Conservation (phyloP, 2,329 filamentous ascomycete species). For the Trichoderma atroviride region DNA sequence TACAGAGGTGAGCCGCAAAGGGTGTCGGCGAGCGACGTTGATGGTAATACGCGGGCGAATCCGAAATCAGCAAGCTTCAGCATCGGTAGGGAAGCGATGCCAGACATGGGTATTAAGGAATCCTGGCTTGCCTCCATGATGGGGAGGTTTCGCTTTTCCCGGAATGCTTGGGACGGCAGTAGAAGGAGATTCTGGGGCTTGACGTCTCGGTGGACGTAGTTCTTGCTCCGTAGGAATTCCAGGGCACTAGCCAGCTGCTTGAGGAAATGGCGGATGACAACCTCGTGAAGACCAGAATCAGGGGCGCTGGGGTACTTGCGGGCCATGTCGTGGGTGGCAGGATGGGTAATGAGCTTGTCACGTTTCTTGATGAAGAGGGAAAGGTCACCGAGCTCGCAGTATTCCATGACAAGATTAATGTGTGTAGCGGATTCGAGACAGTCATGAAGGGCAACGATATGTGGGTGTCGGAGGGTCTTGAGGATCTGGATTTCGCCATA, state of each 20-base stretch:
- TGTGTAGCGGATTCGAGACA: conserved; percentile 84
- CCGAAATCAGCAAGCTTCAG: conserved; percentile 98
- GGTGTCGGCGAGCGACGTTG: conserved; percentile 90
- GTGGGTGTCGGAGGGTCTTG: conserved; percentile 89
- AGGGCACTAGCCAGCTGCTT: conserved; percentile 93
- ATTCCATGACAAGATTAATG: conserved; percentile 98
- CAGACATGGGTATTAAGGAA: conserved; percentile 78
- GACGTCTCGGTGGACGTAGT: conserved; percentile 94
- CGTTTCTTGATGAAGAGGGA: conserved; percentile 96
- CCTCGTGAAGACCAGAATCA: conserved; percentile 88
- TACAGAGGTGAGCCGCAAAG: conserved; percentile 95
- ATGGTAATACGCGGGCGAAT: conserved; percentile 90
- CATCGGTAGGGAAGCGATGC: conserved; percentile 85
- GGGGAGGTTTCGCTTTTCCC: conserved; percentile 56
- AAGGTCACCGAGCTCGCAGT: conserved; percentile 91
- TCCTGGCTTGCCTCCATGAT: conserved; percentile 77
- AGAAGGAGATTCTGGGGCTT: conserved; percentile 96
- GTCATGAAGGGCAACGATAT: conserved; percentile 95
- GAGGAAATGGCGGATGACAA: conserved; percentile 93
- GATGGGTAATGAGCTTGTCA: conserved; percentile 75
- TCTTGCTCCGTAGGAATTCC: conserved; percentile 79
- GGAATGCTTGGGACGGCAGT: conserved; percentile 76
- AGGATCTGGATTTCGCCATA: conserved; percentile 95
- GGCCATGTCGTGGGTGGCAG: conserved; percentile 86
- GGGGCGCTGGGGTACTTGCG: conserved; percentile 85